Evolutionary conservation across 768 basidiomycete genomes (phyloP), one percentile per base, ranked within the genome.

Genomic region (Lentinus brumalis): DNA sequence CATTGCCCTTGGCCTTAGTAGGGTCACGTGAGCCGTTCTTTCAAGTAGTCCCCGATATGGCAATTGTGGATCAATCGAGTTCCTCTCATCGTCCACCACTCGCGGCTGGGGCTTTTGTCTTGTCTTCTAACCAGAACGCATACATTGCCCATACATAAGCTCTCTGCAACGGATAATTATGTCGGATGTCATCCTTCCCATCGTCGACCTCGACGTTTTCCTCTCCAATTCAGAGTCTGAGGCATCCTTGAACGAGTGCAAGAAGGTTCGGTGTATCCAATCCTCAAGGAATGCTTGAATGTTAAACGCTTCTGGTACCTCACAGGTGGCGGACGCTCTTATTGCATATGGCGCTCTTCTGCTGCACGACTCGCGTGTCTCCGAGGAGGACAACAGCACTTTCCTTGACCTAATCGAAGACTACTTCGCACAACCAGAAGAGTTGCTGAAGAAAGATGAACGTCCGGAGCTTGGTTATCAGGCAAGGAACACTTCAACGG

Each of bases 391-490:
- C 73, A 98, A 98, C 71, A 70, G 79, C 32, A 76, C 77, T 12
- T 98, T 98, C 72, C 82, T 98, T 42, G 91, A 97, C 76, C 79
- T 96, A 50, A 80, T 96, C 45, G 96, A 98, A 71, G 93, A 96
- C 73, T 98, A 98, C 74, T 98, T 98, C 70, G 80, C 82, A 7
- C 94, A 94, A 71, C 81, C 87, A 0, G 70, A 79, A 38, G 75
- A 76, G 2, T 79, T 78, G 1, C 77, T 98, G 57, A 79, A 82
- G 77, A 79, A 83, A 65, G 96, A 98, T 63, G 88, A 92, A 70
- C 84, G 87, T 16, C 92, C 93, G 0, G 92, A 97, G 66, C 77
- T 92, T 11, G 86, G 90, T 57, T 98, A 94, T 74, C 96, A 98
- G 74, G 87, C 92, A 50, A 92, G 92, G 2, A 26, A 26, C 21